Base-by-base conservation (phyloP, 805 yeast genomes). In the Saccharomycopsis guyanensis region DNA sequence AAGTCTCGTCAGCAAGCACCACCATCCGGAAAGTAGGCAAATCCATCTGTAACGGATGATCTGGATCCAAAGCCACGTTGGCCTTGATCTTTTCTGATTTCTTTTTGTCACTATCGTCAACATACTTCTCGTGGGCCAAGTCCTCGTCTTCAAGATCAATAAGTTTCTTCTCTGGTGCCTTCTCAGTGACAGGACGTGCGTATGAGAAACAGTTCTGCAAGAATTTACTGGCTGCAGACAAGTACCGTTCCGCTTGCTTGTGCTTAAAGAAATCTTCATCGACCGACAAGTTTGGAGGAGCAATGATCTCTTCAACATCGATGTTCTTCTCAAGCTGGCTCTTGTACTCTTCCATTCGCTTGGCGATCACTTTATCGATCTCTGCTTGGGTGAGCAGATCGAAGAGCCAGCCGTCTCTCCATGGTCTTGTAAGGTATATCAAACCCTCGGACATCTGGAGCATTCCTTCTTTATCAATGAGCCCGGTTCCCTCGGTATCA, bases 11-110 rank as follows among this genome's bases (percentile, higher is more conserved):
- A 0, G 97, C 97, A 4, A 91, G 68, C 4, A 93, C 67, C 1
- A 93, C 94, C 98, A 91, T 91, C 52, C 97, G 70, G 66, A 91
- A 91, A 0, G 96, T 88, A 0, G 97, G 86, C 15, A 87, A 66
- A 44, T 83, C 85, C 43, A 89, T 71, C 48, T 67, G 77, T 7
- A 82, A 78, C 1, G 95, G 95, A 27, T 80, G 75, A 27, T 75
- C 71, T 2, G 96, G 96, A 58, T 87, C 86, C 33, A 87, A 66
- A 0, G 95, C 96, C 3, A 78, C 86, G 58, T 88, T 87, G 41
- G 86, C 87, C 23, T 70, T 70, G 37, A 76, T 51, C 18, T 63
- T 58, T n/a, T 57, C 57, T 40, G 55, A 52, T 38, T 56, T 58
- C 52, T 58, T 62, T 49, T 55, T 53, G 24, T 43, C 55, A 12